A percentile compares a stretch with the other conserved stretches of the same genome.
phyloP scores from a whole-genome alignment of 208 protist genomes.

The Histomonas meleagridis region DNA sequence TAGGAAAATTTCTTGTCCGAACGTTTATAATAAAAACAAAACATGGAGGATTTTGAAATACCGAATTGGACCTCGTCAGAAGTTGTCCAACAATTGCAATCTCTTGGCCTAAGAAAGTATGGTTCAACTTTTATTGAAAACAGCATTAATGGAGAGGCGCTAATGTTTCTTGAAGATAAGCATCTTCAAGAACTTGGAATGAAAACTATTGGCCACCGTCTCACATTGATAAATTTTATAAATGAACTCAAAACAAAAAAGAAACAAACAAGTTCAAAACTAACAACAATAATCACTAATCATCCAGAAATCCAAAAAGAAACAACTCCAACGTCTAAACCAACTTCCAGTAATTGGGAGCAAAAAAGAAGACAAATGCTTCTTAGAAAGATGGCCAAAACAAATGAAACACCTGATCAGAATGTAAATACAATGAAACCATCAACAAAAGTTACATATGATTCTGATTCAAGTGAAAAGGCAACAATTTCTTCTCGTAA shows the following conservation, averaged over 20 bases:
- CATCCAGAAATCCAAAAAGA: no score
- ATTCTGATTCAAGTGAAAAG: not conserved
- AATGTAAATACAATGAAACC: not conserved
- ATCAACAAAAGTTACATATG: not conserved
- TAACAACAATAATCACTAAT: no score
- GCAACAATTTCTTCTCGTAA: no score
- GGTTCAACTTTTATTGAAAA: not conserved
- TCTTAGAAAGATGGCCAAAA: not conserved
- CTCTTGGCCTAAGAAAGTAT: not conserved
- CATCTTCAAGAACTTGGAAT: conserved; percentile 20
- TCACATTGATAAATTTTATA: not conserved
- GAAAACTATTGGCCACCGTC: not conserved
- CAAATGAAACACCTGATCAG: not conserved
- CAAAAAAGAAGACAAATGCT: not conserved
- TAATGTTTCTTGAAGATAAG: conserved; percentile 10
- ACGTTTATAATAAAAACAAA: no score
- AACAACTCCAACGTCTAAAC: not conserved
- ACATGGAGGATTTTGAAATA: no score
- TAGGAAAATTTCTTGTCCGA: no score
- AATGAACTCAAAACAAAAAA: no score
- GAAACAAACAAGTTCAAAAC: no score
- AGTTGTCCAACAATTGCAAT: not conserved
- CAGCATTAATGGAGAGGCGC: not conserved
- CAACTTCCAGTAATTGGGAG: not conserved
- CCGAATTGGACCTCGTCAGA: not conserved